Base-by-base conservation (phyloP, 768 basidiomycete genomes). In the Cystobasidium ongulense region DNA sequence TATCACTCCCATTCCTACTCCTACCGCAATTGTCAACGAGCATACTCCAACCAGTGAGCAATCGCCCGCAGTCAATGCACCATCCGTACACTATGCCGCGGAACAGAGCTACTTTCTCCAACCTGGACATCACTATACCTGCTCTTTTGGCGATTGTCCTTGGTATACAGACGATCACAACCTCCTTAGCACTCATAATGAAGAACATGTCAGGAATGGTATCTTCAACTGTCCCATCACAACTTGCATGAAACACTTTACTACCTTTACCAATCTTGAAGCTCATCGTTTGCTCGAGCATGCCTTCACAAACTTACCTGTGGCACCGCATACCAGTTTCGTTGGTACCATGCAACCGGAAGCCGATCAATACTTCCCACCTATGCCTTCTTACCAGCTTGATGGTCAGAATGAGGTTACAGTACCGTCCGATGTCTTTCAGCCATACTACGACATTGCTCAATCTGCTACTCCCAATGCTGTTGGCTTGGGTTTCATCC, bases 101-200 rank as follows among this genome's bases (percentile, higher is more conserved):
- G 23, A 15, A 50, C 57, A 61, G 23, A 18, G 36, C 23, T 50
- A 67, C 50, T 23, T 38, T 17, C 38, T 43, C 27, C 3, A 2
- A 31, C 8, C 36, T 25, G 65, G 15, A 18, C 38, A 50, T 21
- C n/a, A 50, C 46, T 52, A 38, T 29, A 17, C 39, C 4, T 67
- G 65, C 65, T 7, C 65, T 7, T 67, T 67, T 25, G 27, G 41
- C 8, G 65, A 67, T 43, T 67, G 65, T 43, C 11, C 8, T n/a
- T 67, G 65, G 65, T 29, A 13, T 15, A 67, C 65, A 25, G 43
- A 67, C 65, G 25, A 50, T 17, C 10, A 43, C 29, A 50, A 15
- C 27, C 65, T 67, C 21, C 43, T 67, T 13, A 43, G 52, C 29
- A 11, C 10, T 5, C 65, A 67, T 29, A 25, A 50, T 50, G 65